Evolutionary conservation across 2,329 filamentous ascomycete genomes (phyloP).

Genomic region (Nemania sp.): DNA sequence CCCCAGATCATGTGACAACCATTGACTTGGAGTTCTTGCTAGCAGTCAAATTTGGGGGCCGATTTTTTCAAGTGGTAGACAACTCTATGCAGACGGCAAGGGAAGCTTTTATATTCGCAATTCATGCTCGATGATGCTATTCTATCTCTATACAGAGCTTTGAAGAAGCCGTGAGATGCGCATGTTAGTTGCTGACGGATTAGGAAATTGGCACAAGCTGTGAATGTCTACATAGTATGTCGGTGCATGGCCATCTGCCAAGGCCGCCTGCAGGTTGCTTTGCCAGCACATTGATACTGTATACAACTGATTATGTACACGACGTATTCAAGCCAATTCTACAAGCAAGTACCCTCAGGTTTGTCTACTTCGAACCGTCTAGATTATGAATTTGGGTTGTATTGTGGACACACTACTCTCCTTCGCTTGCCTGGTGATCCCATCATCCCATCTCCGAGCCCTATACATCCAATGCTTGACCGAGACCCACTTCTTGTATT

Average conservation of each 20-base stretch:
- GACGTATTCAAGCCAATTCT: slow-evolving; percentile 2
- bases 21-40: slow-evolving; percentile 36
- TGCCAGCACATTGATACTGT: slow-evolving; percentile 32
- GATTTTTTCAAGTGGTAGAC: slow-evolving; percentile 31
- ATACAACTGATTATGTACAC: slow-evolving; percentile 25
- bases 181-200: slow-evolving; percentile 37
- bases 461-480: slow-evolving; percentile 37
- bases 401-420: slow-evolving; percentile 30
- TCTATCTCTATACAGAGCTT: slow-evolving; percentile 24
- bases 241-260: slow-evolving; percentile 40
- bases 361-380: slow-evolving; percentile 13
- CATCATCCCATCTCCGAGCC: slow-evolving; percentile 17
- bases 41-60: slow-evolving; percentile 41
- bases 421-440: slow-evolving; percentile 24
- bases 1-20: slow-evolving; percentile 48
- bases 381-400: slow-evolving; percentile 31
- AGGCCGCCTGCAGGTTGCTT: slow-evolving; percentile 42
- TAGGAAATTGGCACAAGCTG: slow-evolving; percentile 38
- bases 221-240: slow-evolving; percentile 30
- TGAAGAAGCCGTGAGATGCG: slow-evolving; percentile 23
- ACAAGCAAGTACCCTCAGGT: neutral
- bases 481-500: slow-evolving; percentile 38
- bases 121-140: slow-evolving; percentile 23
- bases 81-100: slow-evolving; percentile 34
- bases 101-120: slow-evolving; percentile 39